Percentiles rank a stretch among this genome's conserved stretches.
These are phyloP conservation scores for Penicillium sp. DNA, from an alignment of 2,329 filamentous ascomycete species.

Conservation along the genomic window DNA sequence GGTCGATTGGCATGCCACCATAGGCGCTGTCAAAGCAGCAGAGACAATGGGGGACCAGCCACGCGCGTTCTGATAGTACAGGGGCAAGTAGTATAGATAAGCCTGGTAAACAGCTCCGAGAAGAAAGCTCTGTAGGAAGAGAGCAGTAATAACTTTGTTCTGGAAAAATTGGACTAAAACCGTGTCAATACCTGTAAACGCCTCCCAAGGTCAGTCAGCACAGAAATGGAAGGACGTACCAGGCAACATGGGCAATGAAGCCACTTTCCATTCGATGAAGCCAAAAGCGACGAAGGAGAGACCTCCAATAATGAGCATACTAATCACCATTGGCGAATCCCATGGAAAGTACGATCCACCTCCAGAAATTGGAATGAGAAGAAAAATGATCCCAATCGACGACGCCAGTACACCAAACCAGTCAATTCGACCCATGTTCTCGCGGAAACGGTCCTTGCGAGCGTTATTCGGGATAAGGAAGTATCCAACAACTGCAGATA, in stretches of 20 bases:
- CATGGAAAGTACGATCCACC: conserved; percentile 61
- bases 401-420: conserved; percentile 59
- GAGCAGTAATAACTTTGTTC: conserved; percentile 54
- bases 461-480: conserved; percentile 57
- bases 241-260: conserved; percentile 61
- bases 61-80: conserved; percentile 63
- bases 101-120: conserved; percentile 63
- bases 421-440: conserved; percentile 60
- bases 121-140: conserved; percentile 62
- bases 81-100: conserved; percentile 62
- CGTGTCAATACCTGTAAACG: conserved; percentile 8
- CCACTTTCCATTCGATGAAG: conserved; percentile 58
- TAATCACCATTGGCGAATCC: conserved; percentile 60
- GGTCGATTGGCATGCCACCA: conserved; percentile 51
- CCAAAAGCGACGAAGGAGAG: conserved; percentile 53
- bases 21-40: conserved; percentile 54
- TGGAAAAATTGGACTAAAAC: conserved; percentile 52
- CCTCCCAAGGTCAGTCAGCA: neutral
- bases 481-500: conserved; percentile 51
- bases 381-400: conserved; percentile 59
- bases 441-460: conserved; percentile 48
- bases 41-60: conserved; percentile 50
- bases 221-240: conserved; percentile 25
- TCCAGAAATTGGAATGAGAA: conserved; percentile 66
- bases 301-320: conserved; percentile 57